phyloP scores from a whole-genome alignment of 2,329 filamentous ascomycete species.

The Amauroascus verrucosus region DNA sequence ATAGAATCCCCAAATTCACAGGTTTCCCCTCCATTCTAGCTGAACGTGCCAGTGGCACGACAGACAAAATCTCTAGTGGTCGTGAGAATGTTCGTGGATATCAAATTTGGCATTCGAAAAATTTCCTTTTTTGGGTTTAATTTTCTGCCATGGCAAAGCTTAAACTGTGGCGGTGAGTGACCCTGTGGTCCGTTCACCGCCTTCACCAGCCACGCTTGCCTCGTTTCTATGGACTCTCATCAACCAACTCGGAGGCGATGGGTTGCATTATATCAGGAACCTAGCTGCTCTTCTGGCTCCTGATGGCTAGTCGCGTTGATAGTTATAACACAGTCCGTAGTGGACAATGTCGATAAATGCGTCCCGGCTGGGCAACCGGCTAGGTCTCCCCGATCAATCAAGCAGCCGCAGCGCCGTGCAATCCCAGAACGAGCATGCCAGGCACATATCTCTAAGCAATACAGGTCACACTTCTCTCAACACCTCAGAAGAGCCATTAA shows the following conservation, averaged over 20 bases:
- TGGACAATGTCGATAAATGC: constrained; percentile 16
- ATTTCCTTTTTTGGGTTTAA: constrained; percentile 12
- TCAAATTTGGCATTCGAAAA: constrained; percentile 6
- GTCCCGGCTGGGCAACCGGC: constrained; percentile 6
- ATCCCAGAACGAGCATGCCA: neutral
- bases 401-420: neutral
- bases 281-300: neutral
- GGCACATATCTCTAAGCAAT: neutral
- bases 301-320: constrained; percentile 4
- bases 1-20: constrained; percentile 43
- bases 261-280: neutral
- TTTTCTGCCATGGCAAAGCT: constrained; percentile 14
- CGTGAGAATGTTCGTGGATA: neutral
- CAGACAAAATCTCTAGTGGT: neutral
- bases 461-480: neutral
- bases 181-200: constrained; percentile 1
- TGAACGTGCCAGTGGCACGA: constrained; percentile 6
- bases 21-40: constrained; percentile 31
- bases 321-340: constrained; percentile 11
- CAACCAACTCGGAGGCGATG: neutral
- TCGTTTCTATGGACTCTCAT: too few species aligned
- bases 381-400: neutral
- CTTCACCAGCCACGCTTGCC: constrained; percentile 8
- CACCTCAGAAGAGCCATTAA: constrained; percentile 21
- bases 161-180: constrained; percentile 7